phyloP scores from a whole-genome alignment of 305 asterid genomes.

The Fraxinus nigra region DNA sequence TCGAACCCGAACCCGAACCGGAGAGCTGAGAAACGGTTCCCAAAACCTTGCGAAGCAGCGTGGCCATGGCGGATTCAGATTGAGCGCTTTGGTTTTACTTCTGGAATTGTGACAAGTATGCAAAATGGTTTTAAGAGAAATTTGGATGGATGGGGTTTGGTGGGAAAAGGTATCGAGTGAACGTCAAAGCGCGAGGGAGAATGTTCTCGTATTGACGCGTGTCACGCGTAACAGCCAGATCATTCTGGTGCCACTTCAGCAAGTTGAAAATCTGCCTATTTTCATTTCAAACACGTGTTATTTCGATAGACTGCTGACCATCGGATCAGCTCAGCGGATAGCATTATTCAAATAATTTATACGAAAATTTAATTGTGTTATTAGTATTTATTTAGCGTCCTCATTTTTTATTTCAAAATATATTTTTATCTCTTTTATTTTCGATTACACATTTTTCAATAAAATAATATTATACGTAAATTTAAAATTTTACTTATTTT shows the following conservation, averaged over 20 bases:
- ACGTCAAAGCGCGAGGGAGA: neutral
- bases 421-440: no score
- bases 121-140: neutral
- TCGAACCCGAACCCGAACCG: slow-evolving; percentile 32
- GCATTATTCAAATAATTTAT: no score
- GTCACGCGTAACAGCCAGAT: neutral
- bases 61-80: slow-evolving; percentile 37
- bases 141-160: neutral
- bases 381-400: no score
- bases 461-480: no score
- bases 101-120: neutral
- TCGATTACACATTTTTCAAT: no score
- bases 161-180: neutral
- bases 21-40: slow-evolving; percentile 53
- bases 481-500: no score
- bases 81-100: neutral
- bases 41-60: slow-evolving; percentile 65
- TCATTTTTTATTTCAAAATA: no score
- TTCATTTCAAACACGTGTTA: no score
- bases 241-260: neutral
- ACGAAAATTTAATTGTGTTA: no score
- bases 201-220: neutral
- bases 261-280: neutral
- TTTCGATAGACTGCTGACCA: no score
- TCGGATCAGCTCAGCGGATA: no score